Base-by-base conservation (phyloP, 75 land plant species). In the Pinus tabuliformis region DNA sequence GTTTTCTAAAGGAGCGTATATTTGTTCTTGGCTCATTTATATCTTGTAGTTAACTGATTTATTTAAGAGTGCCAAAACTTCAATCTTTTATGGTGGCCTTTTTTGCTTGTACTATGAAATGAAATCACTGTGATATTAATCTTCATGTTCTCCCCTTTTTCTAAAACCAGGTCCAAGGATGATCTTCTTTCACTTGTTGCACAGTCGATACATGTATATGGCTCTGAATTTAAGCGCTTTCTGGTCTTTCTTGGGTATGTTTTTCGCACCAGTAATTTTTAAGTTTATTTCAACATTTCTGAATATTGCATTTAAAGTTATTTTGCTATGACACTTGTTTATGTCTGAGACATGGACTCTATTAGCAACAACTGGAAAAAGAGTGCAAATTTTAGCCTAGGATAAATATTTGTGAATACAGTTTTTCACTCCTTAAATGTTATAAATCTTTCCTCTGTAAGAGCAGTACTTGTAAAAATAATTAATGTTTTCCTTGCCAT, bases 191-290 rank as follows among this genome's bases (percentile, higher is more conserved):
- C 77, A 59, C 37, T 97, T 57, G 58, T 97, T 74, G 86, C 88
- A 62, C 77, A 87, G 81, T 90, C 98, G 15, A 82, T 87, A 62
- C 78, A 81, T 66, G 78, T 81, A 36, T 97, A 97, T 77, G 82
- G 81, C n/a, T 75, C 90, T 45, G 98, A 95, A 73, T 84, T 92
- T 62, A 87, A 83, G n/a, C 85, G 90, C 20, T 97, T 89, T 77
- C 74, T 91, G 37, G 81, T 66, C 24, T 97, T 97, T 81, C 79
- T 97, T 7, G 80, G 93, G 99, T 97, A 89, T 21, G 75, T 22
- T 33, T 17, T 76, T 26, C 18, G 60, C 13, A n/a, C 54, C 54
- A 8, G 54, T 49, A 49, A 9, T 49, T 49, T 49, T 49, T 49
- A 20, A 39, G 6, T 18, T 42, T 68, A 42, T 64, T 62, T 1